These are phyloP conservation scores for Pseudozyma tsukubaensis DNA, from an alignment of 1,284 basidiomycete species.

Conservation along the genomic window DNA sequence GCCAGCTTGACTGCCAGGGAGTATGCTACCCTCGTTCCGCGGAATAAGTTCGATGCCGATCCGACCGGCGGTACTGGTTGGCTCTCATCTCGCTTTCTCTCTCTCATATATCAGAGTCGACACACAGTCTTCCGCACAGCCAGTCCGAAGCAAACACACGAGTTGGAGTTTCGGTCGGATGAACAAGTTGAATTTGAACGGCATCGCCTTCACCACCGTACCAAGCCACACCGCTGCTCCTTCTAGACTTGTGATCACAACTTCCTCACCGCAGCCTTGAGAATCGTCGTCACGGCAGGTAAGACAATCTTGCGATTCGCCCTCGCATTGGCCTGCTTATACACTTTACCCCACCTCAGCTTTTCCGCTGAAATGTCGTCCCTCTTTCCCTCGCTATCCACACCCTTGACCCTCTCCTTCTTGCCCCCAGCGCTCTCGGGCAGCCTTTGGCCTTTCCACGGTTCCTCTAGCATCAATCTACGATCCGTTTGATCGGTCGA, in stretches of 20 bases:
- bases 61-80: too few relatives aligned
- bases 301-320: slow-evolving; percentile 65
- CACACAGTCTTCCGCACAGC: too few relatives aligned
- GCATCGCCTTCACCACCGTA: too few relatives aligned
- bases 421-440: slow-evolving; percentile 45
- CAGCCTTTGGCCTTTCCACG: slow-evolving; percentile 57
- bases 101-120: too few relatives aligned
- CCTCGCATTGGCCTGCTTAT: slow-evolving; percentile 56
- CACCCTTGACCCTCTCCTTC: slow-evolving; percentile 48
- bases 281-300: slow-evolving; percentile 51
- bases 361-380: not conserved
- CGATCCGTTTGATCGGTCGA: not conserved
- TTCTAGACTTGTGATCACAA: slow-evolving; percentile 6
- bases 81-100: too few relatives aligned
- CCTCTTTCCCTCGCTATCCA: slow-evolving; percentile 39
- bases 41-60: too few relatives aligned
- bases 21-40: too few relatives aligned
- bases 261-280: slow-evolving; percentile 38
- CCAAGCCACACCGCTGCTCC: not conserved
- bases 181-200: too few relatives aligned
- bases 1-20: too few relatives aligned
- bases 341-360: slow-evolving; percentile 50
- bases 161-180: too few relatives aligned
- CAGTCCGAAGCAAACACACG: too few relatives aligned
- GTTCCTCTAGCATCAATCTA: slow-evolving; percentile 47